Evolutionary conservation across 768 basidiomycete genomes (phyloP), one percentile per base, ranked within the genome.

Genomic region (Rhodotorula paludigena): DNA sequence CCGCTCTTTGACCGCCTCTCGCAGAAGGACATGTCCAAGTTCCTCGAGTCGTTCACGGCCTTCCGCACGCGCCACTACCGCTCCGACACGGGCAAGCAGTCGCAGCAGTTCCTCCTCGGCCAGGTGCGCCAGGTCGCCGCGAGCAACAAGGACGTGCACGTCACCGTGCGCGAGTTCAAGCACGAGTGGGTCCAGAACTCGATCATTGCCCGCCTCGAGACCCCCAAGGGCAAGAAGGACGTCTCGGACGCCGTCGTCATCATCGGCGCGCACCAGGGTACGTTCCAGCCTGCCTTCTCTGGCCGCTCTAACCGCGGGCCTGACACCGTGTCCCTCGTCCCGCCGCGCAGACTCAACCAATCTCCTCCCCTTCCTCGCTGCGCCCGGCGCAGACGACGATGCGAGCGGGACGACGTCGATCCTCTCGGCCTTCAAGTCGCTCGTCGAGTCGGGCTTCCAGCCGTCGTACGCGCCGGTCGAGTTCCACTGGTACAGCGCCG

Each of bases 381-480:
- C 80, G 9, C 80, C 80, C 49, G 79, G 79, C 1, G 74, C 80
- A 2, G 80, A 81, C 64, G 80, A 80, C 57, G 80, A 80, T 61
- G 80, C 80, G 41, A 77, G 76, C 7, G 81, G 81, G 18, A 76
- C 78, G 36, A 77, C 77, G 20, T 73, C 74, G 5, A 76, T 77
- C 53, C 70, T 81, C 36, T 76, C 77, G 60, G 80, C 79, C 20
- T 77, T 80, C 76, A 61, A 72, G 23, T 74, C 76, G 7, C 77
- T 81, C 30, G 74, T 76, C 54, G 61, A 69, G 20, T 63, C 74
- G 21, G 74, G 75, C 44, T 81, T 73, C 70, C 74, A 71, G 12
- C 81, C 81, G 25, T 62, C 72, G 15, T 65, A 63, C 33, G 73
- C 75, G n/a, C 78, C 79, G 0, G 77, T 81, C 56, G 80, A 81